Evolutionary conservation across 2,329 filamentous ascomycete species (phyloP).

Genomic region (Beauveria caledonica): DNA sequence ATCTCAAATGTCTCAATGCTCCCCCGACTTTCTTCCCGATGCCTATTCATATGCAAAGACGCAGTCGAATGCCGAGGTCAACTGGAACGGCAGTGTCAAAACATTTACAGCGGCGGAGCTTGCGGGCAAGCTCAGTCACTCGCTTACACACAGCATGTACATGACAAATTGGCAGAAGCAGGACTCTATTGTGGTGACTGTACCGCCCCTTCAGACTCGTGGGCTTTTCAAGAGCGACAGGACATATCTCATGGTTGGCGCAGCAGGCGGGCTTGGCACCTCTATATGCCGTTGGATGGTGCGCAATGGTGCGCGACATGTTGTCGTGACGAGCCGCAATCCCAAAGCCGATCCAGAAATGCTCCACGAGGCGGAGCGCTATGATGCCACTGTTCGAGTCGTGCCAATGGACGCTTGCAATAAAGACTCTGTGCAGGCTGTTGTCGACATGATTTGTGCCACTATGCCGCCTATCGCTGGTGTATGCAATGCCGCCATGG

Average conservation of each 20-base stretch:
- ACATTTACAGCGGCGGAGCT: background rate
- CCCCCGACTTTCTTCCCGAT: background rate
- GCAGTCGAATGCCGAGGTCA: no score
- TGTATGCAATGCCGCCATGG: conserved; percentile 30
- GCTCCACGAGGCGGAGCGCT: background rate
- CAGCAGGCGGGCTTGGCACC: conserved; percentile 26
- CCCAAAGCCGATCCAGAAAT: conserved; percentile 15
- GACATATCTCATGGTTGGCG: conserved; percentile 26
- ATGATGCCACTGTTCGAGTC: background rate
- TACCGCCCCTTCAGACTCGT: background rate
- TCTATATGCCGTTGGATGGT: conserved; percentile 31
- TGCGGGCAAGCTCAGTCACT: background rate
- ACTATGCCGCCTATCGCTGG: conserved; percentile 27
- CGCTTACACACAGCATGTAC: background rate
- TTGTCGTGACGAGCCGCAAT: conserved; percentile 29
- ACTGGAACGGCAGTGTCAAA: background rate
- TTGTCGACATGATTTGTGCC: background rate
- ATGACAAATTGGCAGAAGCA: background rate
- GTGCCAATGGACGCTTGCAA: background rate
- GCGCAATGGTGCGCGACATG: conserved; percentile 24
- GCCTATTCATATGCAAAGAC: background rate
- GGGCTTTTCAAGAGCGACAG: conserved; percentile 13
- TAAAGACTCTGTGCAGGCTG: background rate
- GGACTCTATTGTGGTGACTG: background rate
- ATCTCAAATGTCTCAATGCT: background rate